Conservation (phyloP, 305 asterid genomes). For the Fraxinus latifolia region DNA sequence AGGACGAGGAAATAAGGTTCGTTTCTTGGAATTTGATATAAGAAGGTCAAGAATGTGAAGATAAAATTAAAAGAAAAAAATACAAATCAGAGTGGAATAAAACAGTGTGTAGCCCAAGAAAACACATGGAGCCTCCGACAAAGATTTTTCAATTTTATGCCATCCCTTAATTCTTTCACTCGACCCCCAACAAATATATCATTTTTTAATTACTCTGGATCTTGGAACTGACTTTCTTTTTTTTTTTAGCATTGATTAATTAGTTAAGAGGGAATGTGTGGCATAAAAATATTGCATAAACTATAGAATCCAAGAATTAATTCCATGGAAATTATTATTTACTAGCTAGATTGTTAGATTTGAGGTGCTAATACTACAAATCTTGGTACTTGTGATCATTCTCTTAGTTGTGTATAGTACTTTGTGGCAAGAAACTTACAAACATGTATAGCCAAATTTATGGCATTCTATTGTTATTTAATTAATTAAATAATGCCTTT, state of each 20-base stretch:
- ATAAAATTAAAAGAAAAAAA: neutral
- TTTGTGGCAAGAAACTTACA: neutral
- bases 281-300: neutral
- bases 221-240: neutral
- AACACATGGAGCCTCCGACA: constrained; percentile 11
- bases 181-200: neutral
- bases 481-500: neutral
- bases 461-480: neutral
- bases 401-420: neutral
- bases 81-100: neutral
- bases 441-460: neutral
- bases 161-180: neutral
- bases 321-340: neutral
- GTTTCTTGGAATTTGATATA: neutral
- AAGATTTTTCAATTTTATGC: neutral
- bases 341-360: neutral
- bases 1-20: neutral
- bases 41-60: neutral
- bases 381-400: neutral
- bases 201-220: neutral
- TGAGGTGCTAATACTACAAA: neutral
- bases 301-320: neutral
- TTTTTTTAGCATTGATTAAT: neutral
- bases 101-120: constrained; percentile 5
- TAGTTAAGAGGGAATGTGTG: neutral